These are phyloP conservation scores for Lactuca saligna DNA, from an alignment of 129 eudicot genomes.

Conservation along the genomic window DNA sequence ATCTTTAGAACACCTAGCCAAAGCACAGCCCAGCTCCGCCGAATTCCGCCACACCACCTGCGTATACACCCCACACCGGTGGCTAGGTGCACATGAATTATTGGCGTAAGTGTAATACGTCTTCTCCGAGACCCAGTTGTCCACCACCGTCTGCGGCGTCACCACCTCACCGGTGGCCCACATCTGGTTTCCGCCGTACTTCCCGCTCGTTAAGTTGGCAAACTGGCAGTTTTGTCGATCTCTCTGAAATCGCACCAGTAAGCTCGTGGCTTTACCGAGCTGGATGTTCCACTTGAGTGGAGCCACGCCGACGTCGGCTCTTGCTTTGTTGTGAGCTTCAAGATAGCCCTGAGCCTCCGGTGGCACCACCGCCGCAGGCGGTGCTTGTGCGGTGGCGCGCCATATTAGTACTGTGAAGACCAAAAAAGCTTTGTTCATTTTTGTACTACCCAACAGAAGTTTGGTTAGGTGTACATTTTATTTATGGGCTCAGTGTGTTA, in stretches of 20 bases:
- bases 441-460: constrained; percentile 3
- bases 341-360: constrained; percentile 54
- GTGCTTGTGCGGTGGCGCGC: constrained; percentile 40
- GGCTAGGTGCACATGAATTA: constrained; percentile 60
- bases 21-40: constrained; percentile 71
- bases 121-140: constrained; percentile 78
- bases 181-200: constrained; percentile 83
- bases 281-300: constrained; percentile 64
- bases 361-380: constrained; percentile 32
- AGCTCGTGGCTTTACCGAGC: constrained; percentile 66
- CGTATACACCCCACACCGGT: constrained; percentile 80
- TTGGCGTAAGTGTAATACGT: constrained; percentile 53
- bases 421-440: constrained; percentile 36
- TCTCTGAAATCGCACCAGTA: constrained; percentile 63
- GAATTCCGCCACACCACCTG: constrained; percentile 92
- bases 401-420: constrained; percentile 23
- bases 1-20: constrained; percentile 54
- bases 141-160: constrained; percentile 60
- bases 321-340: constrained; percentile 67
- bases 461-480: constrained; percentile 12
- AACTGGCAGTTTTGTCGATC: constrained; percentile 64
- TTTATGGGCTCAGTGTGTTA: neutral
- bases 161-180: constrained; percentile 49
- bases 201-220: constrained; percentile 53
- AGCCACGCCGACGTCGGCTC: constrained; percentile 62